These are phyloP conservation scores for Quercus glauca DNA, from an alignment of 306 rosid species.

Conservation along the genomic window DNA sequence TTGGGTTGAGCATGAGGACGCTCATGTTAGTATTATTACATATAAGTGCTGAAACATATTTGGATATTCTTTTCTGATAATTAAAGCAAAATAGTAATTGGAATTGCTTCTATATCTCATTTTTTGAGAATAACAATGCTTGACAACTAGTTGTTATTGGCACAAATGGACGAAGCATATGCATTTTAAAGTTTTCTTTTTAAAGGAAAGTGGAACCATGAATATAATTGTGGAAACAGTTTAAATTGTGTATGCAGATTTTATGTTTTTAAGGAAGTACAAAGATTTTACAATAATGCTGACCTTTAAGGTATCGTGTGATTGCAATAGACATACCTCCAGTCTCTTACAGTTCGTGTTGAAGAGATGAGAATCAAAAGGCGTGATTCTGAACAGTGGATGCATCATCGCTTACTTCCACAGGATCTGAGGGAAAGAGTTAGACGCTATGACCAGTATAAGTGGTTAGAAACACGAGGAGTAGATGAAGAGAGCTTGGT, in stretches of 20 bases:
- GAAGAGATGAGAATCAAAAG: conserved; percentile 64
- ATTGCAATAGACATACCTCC: conserved; percentile 50
- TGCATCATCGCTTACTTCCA: conserved; percentile 63
- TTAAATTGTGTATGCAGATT: too few relatives aligned
- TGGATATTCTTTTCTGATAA: too few relatives aligned
- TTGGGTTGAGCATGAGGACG: neutral
- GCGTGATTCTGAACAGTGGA: conserved; percentile 62
- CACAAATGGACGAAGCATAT: too few relatives aligned
- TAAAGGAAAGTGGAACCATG: too few relatives aligned
- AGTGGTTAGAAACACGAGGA: conserved; percentile 61
- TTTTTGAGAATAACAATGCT: too few relatives aligned
- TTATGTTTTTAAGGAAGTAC: neutral
- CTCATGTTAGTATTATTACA: too few relatives aligned
- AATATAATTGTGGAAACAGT: too few relatives aligned
- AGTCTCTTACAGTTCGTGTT: conserved; percentile 49
- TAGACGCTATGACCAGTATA: conserved; percentile 52
- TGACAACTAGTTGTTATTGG: too few relatives aligned
- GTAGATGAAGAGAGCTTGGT: conserved; percentile 55
- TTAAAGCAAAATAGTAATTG: too few relatives aligned
- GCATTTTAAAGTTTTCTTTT: too few relatives aligned
- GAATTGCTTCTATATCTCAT: too few relatives aligned
- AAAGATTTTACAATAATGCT: neutral
- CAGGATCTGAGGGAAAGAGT: conserved; percentile 53
- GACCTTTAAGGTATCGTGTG: neutral
- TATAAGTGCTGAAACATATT: too few relatives aligned